Conservation (phyloP, 1,139 yeast genomes). For the Sugiyamaella paludigena region DNA sequence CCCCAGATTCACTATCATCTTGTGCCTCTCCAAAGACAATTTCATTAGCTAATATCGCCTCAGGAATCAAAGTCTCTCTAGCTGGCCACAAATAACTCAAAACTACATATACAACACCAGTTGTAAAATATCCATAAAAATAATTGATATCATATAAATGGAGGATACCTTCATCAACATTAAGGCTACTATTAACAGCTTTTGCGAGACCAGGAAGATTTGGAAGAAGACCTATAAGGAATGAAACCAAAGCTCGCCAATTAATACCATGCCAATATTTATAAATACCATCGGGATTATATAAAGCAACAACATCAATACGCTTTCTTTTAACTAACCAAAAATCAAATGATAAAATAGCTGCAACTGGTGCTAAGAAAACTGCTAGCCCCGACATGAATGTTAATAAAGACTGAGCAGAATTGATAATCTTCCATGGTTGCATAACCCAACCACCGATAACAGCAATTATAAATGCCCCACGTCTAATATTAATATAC, state of each 20-base stretch:
- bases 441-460: slow-evolving; percentile 46
- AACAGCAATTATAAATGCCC: slow-evolving; percentile 46
- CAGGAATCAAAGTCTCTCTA: slow-evolving; percentile 11
- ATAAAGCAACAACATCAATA: slow-evolving; percentile 38
- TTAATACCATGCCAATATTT: slow-evolving; percentile 44
- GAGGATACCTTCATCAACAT: slow-evolving; percentile 30
- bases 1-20: not conserved
- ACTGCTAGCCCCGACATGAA: slow-evolving; percentile 41
- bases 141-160: slow-evolving; percentile 40
- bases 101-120: slow-evolving; percentile 27
- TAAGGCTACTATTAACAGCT: slow-evolving; percentile 37
- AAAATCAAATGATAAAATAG: slow-evolving; percentile 44
- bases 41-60: slow-evolving; percentile 12
- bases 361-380: slow-evolving; percentile 47
- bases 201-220: slow-evolving; percentile 46
- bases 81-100: slow-evolving; percentile 20
- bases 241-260: slow-evolving; percentile 45
- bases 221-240: slow-evolving; percentile 43
- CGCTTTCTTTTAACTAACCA: slow-evolving; percentile 42
- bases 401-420: slow-evolving; percentile 38
- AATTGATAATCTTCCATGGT: slow-evolving; percentile 51
- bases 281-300: slow-evolving; percentile 42
- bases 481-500: slow-evolving; percentile 52
- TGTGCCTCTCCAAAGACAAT: slow-evolving; percentile 7
- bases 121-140: slow-evolving; percentile 35